Percentiles rank a stretch among this genome's conserved stretches.
Conservation (phyloP, 805 yeast species). For the Candida coquimbonensis region DNA sequence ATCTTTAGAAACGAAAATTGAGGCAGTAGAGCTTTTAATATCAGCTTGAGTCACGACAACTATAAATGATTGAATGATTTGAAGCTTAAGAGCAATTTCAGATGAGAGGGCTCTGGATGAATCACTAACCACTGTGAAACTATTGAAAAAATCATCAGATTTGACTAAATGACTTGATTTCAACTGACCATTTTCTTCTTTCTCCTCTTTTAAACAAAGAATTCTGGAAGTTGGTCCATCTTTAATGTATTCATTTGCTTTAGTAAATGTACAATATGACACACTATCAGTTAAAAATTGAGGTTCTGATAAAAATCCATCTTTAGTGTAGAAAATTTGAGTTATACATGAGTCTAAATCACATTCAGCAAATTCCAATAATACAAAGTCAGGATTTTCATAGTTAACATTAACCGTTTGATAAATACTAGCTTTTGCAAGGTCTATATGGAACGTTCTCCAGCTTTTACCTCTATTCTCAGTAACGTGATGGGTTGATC, state of each 20-base stretch:
- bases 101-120: constrained; percentile 26
- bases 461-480: constrained; percentile 36
- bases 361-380: constrained; percentile 28
- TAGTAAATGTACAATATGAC: constrained; percentile 28
- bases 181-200: constrained; percentile 28
- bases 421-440: constrained; percentile 15
- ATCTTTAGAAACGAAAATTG: constrained; percentile 28
- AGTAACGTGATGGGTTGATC: constrained; percentile 30
- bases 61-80: constrained; percentile 28
- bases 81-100: constrained; percentile 25
- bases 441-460: constrained; percentile 27
- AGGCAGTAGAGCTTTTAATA: constrained; percentile 16
- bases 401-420: constrained; percentile 31
- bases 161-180: constrained; percentile 24
- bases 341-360: constrained; percentile 26
- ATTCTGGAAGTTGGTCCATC: constrained; percentile 26
- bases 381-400: constrained; percentile 29
- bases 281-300: constrained; percentile 17
- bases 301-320: constrained; percentile 35
- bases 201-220: constrained; percentile 37
- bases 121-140: constrained; percentile 22
- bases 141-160: constrained; percentile 40
- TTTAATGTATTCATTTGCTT: constrained; percentile 19
- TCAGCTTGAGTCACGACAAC: constrained; percentile 25
- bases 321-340: constrained; percentile 35